Evolutionary conservation across 345 rosid genomes (phyloP).

Genomic region (Populus davidiana): DNA sequence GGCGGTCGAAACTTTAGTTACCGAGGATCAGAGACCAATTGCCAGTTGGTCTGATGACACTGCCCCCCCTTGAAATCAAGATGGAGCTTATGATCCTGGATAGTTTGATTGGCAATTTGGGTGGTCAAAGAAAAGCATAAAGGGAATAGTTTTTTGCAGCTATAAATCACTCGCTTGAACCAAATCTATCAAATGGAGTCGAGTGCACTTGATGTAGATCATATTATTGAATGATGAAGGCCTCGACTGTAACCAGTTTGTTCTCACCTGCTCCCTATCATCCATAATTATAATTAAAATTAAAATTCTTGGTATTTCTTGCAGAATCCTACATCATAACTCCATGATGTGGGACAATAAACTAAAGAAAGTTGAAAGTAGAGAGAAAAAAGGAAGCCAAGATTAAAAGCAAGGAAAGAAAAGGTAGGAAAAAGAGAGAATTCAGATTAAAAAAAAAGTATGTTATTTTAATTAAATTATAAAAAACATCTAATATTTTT

Average conservation of each 20-base stretch:
- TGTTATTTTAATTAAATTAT: no score
- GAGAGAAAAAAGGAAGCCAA: no score
- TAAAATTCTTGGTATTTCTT: background rate
- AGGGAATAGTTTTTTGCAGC: background rate
- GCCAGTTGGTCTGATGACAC: background rate
- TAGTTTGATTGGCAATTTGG: no score
- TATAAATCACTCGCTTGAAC: background rate
- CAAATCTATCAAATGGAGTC: background rate
- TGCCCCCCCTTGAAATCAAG: background rate
- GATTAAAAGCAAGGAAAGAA: no score
- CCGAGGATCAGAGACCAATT: background rate
- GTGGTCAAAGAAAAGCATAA: background rate
- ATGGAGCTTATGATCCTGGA: background rate
- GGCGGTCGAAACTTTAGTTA: background rate
- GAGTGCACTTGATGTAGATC: background rate
- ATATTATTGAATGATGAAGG: background rate
- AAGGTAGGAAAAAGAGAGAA: no score
- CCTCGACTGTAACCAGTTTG: background rate
- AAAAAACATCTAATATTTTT: no score
- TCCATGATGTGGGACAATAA: no score
- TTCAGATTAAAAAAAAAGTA: no score
- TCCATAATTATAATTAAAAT: no score
- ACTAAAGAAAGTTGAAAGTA: no score
- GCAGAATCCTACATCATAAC: background rate
- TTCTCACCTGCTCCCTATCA: background rate